phyloP scores from a whole-genome alignment of 495 filamentous ascomycete genomes.

The Cetradonia linearis region DNA sequence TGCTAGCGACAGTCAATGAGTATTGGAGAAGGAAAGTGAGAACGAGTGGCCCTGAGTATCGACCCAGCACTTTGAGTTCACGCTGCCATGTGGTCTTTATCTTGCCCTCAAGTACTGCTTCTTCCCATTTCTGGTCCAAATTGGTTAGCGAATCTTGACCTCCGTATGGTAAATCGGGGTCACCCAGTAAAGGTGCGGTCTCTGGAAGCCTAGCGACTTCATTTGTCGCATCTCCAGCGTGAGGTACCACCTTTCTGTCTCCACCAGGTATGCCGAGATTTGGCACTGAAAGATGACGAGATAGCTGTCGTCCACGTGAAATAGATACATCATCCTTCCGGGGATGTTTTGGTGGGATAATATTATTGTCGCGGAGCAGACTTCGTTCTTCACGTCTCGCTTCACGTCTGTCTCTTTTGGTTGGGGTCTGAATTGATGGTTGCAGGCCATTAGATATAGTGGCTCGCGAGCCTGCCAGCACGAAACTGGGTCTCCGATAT shows the following conservation, averaged over 20 bases:
- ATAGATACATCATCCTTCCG: conserved; percentile 49
- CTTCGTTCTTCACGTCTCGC: conserved; percentile 64
- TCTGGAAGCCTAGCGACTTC: conserved; percentile 29
- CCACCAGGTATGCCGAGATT: conserved; percentile 15
- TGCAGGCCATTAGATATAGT: conserved; percentile 30
- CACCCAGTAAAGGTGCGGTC: conserved; percentile 41
- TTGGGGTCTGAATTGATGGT: conserved; percentile 25
- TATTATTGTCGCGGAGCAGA: conserved; percentile 65
- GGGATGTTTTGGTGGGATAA: conserved; percentile 56
- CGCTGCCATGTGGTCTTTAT: conserved; percentile 79
- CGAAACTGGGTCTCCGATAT: conserved; percentile 56
- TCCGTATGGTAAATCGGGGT: conserved; percentile 27
- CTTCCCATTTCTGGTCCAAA: conserved; percentile 58
- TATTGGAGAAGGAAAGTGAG: conserved; percentile 68
- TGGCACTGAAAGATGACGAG: conserved; percentile 14
- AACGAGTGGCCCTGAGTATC: conserved; percentile 56
- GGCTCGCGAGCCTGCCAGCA: conserved; percentile 49
- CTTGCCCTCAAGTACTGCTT: conserved; percentile 58
- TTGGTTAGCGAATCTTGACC: conserved; percentile 31
- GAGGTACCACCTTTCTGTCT: conserved; percentile 8
- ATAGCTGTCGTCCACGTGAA: conserved; percentile 6
- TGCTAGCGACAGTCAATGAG: conserved; percentile 58
- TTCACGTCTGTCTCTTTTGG: conserved; percentile 50
- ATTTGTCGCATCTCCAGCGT: conserved; percentile 4
- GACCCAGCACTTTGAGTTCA: conserved; percentile 58